Conservation (phyloP, 305 asterid genomes). For the Withania somnifera region DNA sequence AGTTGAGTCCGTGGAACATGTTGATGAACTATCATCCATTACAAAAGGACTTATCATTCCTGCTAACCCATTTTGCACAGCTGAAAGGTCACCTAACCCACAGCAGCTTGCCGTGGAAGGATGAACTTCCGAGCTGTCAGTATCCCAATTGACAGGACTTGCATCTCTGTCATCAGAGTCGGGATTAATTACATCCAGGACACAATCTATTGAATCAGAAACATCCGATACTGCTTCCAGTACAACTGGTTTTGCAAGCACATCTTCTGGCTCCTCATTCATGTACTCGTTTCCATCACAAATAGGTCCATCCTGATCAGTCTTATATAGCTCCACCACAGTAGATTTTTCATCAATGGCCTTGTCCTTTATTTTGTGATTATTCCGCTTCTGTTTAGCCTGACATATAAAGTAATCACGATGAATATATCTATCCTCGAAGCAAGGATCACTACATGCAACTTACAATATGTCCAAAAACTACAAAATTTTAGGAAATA, state of each 20-base stretch:
- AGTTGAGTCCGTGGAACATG: slow-evolving; percentile 70
- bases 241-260: slow-evolving; percentile 36
- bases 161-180: slow-evolving; percentile 61
- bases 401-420: slow-evolving; percentile 18
- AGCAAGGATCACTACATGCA: background rate
- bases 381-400: slow-evolving; percentile 74
- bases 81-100: slow-evolving; percentile 36
- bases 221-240: slow-evolving; percentile 66
- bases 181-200: slow-evolving; percentile 40
- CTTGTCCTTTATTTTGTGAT: slow-evolving; percentile 70
- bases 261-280: slow-evolving; percentile 30
- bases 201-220: slow-evolving; percentile 63
- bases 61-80: slow-evolving; percentile 45
- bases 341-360: slow-evolving; percentile 44
- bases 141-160: slow-evolving; percentile 53
- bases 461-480: background rate
- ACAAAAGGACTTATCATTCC: slow-evolving; percentile 34
- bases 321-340: slow-evolving; percentile 21
- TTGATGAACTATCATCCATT: slow-evolving; percentile 82
- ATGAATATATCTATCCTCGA: background rate
- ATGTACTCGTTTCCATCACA: slow-evolving; percentile 31
- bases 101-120: slow-evolving; percentile 50
- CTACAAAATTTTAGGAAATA: background rate
- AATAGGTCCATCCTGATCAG: slow-evolving; percentile 34
- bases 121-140: slow-evolving; percentile 60